Evolutionary conservation across 495 filamentous ascomycete species (phyloP), one percentile per base, ranked within the genome.

Genomic region (Xylaria grammica): DNA sequence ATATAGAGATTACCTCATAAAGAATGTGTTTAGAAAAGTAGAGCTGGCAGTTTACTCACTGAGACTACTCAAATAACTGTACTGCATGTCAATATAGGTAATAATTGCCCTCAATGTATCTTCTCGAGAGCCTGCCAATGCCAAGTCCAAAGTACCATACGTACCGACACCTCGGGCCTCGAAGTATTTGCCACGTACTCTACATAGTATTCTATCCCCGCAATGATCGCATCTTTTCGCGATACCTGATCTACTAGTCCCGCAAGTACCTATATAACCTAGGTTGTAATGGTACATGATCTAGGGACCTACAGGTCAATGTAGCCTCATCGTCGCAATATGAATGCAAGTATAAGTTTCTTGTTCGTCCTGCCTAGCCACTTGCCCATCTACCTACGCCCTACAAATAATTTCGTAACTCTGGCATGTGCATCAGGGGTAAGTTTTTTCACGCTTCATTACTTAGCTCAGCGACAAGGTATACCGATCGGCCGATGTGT

Each of bases 231-330:
- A 49, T 48, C 50, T 22, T 19, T 42, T 60, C 56, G 49, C 56
- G 56, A 60, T 60, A 59, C 55, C 26, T 42, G 55, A 59, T 59
- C 42, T 59, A n/a, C 56, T 11, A 60, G 56, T 60, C 56, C 56
- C 56, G 56, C 56, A 60, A 11, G 56, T 60, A 60, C 56, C 56
- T 60, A 60, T 49, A 60, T 20, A 36, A 60, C 42, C 44, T 49
- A 20, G 27, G 27, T 30, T 44, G 53, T 57, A 57, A 60, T 60
- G 36, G 36, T 46, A 58, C 40, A 46, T 60, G 45, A 10, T 7
- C 24, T 52, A 19, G 46, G 40, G 3, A 48, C n/a, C 26, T 46
- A 40, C 46, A 42, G 36, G 53, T 42, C 55, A 58, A 58, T 58
- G 55, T 34, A 58, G 26, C 38, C 40, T 58, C 40, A 46, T 22